Evolutionary conservation across 192 early-diverging fungal species (phyloP).

Genomic region (Coemansia sp.): DNA sequence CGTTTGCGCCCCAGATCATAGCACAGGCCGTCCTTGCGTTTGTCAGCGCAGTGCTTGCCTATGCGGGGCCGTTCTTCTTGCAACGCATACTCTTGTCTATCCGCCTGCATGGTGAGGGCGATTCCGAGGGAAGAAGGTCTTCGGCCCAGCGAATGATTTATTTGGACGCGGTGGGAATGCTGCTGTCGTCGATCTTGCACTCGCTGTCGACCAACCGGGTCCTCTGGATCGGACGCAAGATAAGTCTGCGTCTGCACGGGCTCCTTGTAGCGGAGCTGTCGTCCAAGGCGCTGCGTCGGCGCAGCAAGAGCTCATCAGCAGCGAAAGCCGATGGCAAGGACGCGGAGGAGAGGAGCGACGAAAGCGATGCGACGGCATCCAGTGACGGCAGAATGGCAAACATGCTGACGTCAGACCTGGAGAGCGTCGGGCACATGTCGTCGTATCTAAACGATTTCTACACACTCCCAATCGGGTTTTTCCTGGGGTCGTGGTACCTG

Average conservation of each 20-base stretch:
- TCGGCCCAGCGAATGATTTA: slow-evolving; percentile 19
- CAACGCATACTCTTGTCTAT: slow-evolving; percentile 63
- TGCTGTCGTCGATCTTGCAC: slow-evolving; percentile 54
- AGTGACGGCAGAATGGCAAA: slow-evolving; percentile 68
- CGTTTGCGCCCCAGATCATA: slow-evolving; percentile 53
- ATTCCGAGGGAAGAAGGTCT: neutral
- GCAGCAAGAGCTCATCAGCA: slow-evolving; percentile 50
- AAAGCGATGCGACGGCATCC: slow-evolving; percentile 39
- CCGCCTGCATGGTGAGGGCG: slow-evolving; percentile 35
- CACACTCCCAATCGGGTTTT: slow-evolving; percentile 66
- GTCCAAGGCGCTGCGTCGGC: slow-evolving; percentile 63
- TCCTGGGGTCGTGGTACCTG: slow-evolving; percentile 70
- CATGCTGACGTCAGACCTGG: slow-evolving; percentile 73
- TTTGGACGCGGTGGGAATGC: slow-evolving; percentile 65
- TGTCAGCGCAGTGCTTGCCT: slow-evolving; percentile 46
- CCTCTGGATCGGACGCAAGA: slow-evolving; percentile 69
- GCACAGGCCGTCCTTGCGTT: slow-evolving; percentile 51
- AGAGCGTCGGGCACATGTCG: slow-evolving; percentile 63
- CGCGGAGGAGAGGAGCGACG: slow-evolving; percentile 14
- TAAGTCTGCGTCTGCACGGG: slow-evolving; percentile 64
- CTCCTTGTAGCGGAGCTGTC: slow-evolving; percentile 72
- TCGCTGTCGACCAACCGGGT: slow-evolving; percentile 63
- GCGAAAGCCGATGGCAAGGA: slow-evolving; percentile 25
- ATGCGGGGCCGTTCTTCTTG: slow-evolving; percentile 63
- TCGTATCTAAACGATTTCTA: slow-evolving; percentile 66